phyloP scores from a whole-genome alignment of 352 stramenopile genomes.

The Phytopythium ostracodes region DNA sequence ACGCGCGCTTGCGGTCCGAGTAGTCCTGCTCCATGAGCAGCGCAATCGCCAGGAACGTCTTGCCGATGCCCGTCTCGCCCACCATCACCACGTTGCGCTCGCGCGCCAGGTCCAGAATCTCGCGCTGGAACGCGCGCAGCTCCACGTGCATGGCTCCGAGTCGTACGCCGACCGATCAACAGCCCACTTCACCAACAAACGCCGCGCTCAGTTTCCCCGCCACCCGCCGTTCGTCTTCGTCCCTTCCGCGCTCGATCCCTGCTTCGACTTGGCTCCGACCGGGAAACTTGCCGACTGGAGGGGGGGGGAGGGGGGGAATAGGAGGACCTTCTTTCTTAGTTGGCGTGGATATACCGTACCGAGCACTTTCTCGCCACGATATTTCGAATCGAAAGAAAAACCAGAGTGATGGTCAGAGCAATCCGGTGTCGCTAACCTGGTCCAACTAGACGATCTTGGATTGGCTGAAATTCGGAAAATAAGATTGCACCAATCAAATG shows the following conservation, averaged over 20 bases:
- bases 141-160: slow-evolving; percentile 19
- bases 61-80: slow-evolving; percentile 78
- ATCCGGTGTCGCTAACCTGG: neutral
- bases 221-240: neutral
- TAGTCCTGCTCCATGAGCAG: slow-evolving; percentile 77
- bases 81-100: slow-evolving; percentile 83
- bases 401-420: neutral
- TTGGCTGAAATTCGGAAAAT: neutral
- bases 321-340: too few species aligned
- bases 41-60: slow-evolving; percentile 81
- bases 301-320: too few species aligned
- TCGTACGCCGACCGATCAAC: neutral
- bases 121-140: slow-evolving; percentile 67
- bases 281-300: neutral
- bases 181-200: neutral
- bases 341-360: too few species aligned
- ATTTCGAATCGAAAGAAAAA: neutral
- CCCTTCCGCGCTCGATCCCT: too few species aligned
- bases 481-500: neutral
- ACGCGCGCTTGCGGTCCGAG: slow-evolving; percentile 50
- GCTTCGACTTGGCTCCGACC: neutral
- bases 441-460: neutral
- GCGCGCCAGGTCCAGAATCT: slow-evolving; percentile 64
- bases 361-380: neutral
- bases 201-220: neutral